Evolutionary conservation across 23 red algal species (phyloP), one percentile per base, ranked within the genome.

Genomic region (Porphyridium purpureum): DNA sequence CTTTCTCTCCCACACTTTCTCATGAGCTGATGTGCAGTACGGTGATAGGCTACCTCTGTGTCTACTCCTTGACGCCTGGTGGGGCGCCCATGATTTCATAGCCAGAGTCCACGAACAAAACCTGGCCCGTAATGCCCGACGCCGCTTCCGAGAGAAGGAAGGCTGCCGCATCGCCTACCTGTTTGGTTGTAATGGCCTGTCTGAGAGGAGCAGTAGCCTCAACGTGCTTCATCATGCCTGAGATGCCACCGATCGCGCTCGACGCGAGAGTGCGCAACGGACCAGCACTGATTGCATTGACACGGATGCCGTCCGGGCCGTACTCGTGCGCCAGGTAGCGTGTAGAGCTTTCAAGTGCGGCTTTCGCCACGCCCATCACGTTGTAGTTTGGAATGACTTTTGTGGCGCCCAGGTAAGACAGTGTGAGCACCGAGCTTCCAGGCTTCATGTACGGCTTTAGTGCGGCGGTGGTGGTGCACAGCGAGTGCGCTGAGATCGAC

Each of bases 301-400:
- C 60, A 1, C 88, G 88, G 27, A 84, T 59, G 14, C 79, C 78
- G 5, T 83, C 38, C 9, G 88, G 88, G n/a, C 88, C 88, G 1
- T 84, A 59, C 70, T 94, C 88, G 11, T 69, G 24, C 21, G 88
- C 88, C 7, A 95, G 50, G 49, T 95, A 95, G 3, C 88, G 69
- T 17, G 85, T 78, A 1, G 62, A 64, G 19, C 68, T 62, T 55
- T 95, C 88, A 21, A 95, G 61, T 2, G 70, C 88, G 28, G 88
- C 88, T 63, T 95, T 95, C 5, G 88, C 88, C 5, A 95, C 88
- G 7, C 88, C 88, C 88, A 95, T 95, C 49, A 95, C 59, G 44
- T 95, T 95, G 34, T 95, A 95, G 54, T 95, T 95, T 3, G 88
- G 88, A 14, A 95, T 72, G 2, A 95, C 88, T 26, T 66, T 66